Percentiles rank a stretch among this genome's conserved stretches.
Conservation (phyloP, 73 alveolate genomes). For the Tetrahymena elliotti region DNA sequence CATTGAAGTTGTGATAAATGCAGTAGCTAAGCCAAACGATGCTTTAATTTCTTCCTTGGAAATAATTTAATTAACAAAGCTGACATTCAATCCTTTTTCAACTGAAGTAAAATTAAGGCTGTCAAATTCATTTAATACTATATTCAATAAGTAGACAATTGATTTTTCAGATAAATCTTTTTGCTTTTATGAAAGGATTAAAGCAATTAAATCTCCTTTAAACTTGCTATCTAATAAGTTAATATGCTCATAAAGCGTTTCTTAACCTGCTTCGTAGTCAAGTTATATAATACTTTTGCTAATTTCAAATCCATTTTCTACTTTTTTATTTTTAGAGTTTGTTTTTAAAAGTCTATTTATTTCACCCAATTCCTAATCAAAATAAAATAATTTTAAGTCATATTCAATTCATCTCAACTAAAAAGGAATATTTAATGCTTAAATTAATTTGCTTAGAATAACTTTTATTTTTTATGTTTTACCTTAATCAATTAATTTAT, state of each 20-base stretch:
- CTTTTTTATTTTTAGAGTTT: background rate
- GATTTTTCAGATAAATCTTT: background rate
- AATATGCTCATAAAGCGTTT: background rate
- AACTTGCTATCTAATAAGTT: background rate
- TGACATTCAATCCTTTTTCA: background rate
- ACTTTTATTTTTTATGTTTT: background rate
- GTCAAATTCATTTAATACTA: background rate
- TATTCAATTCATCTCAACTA: background rate
- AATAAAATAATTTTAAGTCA: background rate
- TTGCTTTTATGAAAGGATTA: background rate
- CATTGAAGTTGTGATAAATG: background rate
- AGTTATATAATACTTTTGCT: background rate
- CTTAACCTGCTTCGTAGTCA: background rate
- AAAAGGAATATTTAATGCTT: background rate
- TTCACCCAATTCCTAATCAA: background rate
- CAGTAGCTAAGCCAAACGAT: background rate
- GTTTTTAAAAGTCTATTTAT: background rate
- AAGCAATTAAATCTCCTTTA: background rate
- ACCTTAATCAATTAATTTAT: background rate
- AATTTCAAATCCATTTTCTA: background rate
- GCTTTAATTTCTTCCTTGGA: background rate
- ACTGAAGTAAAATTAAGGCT: background rate
- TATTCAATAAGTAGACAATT: background rate
- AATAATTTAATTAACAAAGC: background rate
- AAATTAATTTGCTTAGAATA: background rate